These are phyloP conservation scores for Ophiosphaerella korrae DNA, from an alignment of 2,329 filamentous ascomycete species.

Conservation along the genomic window DNA sequence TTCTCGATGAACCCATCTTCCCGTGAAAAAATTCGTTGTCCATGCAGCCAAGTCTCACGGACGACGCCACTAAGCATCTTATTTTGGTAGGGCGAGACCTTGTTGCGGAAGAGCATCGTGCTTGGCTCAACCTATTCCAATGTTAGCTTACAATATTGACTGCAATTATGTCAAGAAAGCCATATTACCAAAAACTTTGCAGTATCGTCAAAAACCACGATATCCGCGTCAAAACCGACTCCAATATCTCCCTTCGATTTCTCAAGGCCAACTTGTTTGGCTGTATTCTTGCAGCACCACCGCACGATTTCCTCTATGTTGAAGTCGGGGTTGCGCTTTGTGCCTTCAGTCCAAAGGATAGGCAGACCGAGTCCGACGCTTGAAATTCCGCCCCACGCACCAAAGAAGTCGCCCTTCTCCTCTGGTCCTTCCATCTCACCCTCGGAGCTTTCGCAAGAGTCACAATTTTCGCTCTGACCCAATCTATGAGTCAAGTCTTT, in stretches of 20 bases:
- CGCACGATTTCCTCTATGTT: constrained; percentile 78
- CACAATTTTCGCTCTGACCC: constrained; percentile 46
- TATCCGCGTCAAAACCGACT: constrained; percentile 84
- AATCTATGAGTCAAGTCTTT: constrained; percentile 37
- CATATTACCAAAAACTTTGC: constrained; percentile 72
- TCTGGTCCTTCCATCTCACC: constrained; percentile 47
- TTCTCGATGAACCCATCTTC: constrained; percentile 68
- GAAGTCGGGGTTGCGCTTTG: constrained; percentile 61
- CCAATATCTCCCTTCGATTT: constrained; percentile 80
- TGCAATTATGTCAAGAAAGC: neutral
- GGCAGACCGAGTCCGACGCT: constrained; percentile 91
- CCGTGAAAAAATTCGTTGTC: constrained; percentile 73
- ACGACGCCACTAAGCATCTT: constrained; percentile 79
- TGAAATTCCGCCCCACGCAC: constrained; percentile 94
- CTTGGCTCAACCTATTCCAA: constrained; percentile 53
- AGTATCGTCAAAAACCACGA: constrained; percentile 90
- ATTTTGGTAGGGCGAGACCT: constrained; percentile 88
- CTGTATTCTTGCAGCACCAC: constrained; percentile 85
- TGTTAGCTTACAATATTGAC: neutral
- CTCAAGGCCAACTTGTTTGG: constrained; percentile 82
- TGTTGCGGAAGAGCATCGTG: constrained; percentile 94
- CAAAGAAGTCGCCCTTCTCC: constrained; percentile 82
- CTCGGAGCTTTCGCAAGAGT: constrained; percentile 34
- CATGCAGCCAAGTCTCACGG: constrained; percentile 82
- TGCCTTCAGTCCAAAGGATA: constrained; percentile 82